These are phyloP conservation scores for Podaxis sp. DNA, from an alignment of 768 basidiomycete genomes.

Conservation along the genomic window DNA sequence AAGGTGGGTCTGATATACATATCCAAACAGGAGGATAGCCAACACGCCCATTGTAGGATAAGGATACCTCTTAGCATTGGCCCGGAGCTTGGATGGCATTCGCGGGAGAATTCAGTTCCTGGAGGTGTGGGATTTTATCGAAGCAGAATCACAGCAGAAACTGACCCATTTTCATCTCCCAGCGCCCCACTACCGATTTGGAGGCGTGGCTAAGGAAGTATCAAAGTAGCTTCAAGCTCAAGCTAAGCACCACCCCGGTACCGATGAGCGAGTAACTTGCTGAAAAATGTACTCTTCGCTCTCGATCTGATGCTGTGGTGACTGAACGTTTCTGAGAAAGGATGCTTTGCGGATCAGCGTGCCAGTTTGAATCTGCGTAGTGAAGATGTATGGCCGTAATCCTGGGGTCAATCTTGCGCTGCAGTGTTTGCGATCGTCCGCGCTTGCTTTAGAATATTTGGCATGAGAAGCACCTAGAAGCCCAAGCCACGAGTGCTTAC, in stretches of 20 bases:
- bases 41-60: constrained; percentile 39
- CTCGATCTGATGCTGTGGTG: not conserved
- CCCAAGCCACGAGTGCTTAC: too few species aligned
- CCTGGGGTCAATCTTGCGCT: not conserved
- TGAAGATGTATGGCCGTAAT: not conserved
- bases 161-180: not conserved
- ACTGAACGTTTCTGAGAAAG: not conserved
- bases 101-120: constrained; percentile 59
- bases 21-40: constrained; percentile 15
- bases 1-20: constrained; percentile 39
- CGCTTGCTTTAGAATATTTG: too few species aligned
- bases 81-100: constrained; percentile 69
- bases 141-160: not conserved
- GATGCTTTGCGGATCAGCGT: not conserved
- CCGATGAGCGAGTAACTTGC: too few species aligned
- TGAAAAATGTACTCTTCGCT: not conserved
- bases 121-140: constrained; percentile 38
- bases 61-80: constrained; percentile 64
- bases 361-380: not conserved
- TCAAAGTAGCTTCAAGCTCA: constrained; percentile 19
- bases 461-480: not conserved
- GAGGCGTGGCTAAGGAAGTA: constrained; percentile 49
- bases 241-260: not conserved
- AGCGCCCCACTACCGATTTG: constrained; percentile 63
- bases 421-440: not conserved